Percentiles rank a stretch among this genome's conserved stretches.
phyloP scores from a whole-genome alignment of 345 rosid species.

The Mercurialis annua region DNA sequence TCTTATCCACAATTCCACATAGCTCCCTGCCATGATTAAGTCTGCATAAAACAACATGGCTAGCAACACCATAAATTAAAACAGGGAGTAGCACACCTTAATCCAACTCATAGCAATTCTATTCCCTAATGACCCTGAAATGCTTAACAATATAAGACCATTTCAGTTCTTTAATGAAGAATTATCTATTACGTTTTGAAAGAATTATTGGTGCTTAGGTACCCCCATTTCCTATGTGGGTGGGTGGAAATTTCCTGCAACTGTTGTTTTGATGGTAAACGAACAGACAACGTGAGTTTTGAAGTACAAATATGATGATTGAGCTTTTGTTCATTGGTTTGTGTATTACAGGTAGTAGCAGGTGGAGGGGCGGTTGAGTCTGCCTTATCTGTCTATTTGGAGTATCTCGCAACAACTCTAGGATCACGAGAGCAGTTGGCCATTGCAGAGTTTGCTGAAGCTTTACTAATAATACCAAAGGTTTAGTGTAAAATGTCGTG shows the following conservation, averaged over 20 bases:
- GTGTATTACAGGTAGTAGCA: conserved; percentile 71
- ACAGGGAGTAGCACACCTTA: not conserved
- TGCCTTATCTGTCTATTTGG: conserved; percentile 85
- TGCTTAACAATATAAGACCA: not conserved
- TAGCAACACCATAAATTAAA: not conserved
- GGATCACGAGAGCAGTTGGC: conserved; percentile 96
- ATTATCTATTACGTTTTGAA: no score
- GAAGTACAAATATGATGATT: not conserved
- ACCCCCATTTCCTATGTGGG: not conserved
- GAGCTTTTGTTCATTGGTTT: not conserved
- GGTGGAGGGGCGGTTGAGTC: conserved; percentile 99
- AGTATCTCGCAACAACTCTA: conserved; percentile 85
- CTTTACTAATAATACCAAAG: conserved; percentile 85
- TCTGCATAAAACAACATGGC: no score
- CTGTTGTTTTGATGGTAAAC: not conserved
- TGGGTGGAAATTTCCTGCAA: not conserved
- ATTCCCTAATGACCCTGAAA: not conserved
- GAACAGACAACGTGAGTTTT: not conserved
- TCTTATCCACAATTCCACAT: no score
- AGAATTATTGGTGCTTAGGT: not conserved
- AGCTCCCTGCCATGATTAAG: not conserved
- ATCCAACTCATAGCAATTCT: not conserved
- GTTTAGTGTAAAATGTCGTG: conserved; percentile 24
- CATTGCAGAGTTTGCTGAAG: conserved; percentile 93
- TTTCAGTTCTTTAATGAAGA: not conserved